phyloP scores from a whole-genome alignment of 2,329 filamentous ascomycete genomes.

The Capronia coronata region DNA sequence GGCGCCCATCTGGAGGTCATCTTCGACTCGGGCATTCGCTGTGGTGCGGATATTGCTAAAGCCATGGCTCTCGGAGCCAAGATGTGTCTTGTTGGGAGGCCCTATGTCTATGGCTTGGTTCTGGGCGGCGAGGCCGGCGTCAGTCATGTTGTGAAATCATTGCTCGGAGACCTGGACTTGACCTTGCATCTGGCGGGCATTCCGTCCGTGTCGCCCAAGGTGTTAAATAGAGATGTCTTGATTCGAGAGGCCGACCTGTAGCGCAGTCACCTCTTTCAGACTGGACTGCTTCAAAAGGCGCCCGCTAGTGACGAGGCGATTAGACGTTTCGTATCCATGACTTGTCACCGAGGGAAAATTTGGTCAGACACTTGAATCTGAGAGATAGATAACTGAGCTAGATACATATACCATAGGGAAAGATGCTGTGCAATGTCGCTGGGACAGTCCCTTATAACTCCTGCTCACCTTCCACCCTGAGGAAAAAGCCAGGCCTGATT shows the following conservation, averaged over 20 bases:
- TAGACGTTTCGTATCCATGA: too few relatives aligned
- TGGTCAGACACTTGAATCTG: too few relatives aligned
- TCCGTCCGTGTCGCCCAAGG: background rate
- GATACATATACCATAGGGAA: background rate
- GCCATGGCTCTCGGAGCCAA: constrained; percentile 48
- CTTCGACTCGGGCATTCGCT: constrained; percentile 44
- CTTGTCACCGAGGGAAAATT: too few relatives aligned
- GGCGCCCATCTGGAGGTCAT: constrained; percentile 36
- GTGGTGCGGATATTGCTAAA: constrained; percentile 45
- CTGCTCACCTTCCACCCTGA: background rate
- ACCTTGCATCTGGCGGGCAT: constrained; percentile 22
- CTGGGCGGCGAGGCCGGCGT: constrained; percentile 52
- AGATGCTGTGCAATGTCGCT: background rate
- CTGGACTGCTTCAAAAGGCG: background rate
- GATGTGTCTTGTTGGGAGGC: constrained; percentile 47
- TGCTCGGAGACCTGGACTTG: constrained; percentile 22
- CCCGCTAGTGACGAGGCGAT: too few relatives aligned
- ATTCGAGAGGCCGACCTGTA: constrained; percentile 16
- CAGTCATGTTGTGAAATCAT: constrained; percentile 33
- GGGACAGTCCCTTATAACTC: background rate
- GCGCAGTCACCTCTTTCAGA: background rate
- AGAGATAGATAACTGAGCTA: background rate
- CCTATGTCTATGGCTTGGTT: constrained; percentile 50
- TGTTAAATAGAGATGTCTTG: constrained; percentile 15
- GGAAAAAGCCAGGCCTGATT: background rate